These are phyloP conservation scores for Monosporozyma servazzii DNA, from an alignment of 805 yeast species.

Conservation along the genomic window DNA sequence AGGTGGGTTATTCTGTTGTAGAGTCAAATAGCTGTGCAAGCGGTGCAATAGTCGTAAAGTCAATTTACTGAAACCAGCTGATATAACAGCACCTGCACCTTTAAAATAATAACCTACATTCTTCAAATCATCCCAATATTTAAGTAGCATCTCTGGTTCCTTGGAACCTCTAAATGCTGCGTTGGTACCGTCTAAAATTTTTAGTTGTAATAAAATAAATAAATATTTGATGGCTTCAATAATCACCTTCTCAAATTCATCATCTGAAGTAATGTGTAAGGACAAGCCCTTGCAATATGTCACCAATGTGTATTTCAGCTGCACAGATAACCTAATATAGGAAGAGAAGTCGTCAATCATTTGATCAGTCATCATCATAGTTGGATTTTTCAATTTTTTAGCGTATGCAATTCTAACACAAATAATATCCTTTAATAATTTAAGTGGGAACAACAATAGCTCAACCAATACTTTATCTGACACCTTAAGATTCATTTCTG, in stretches of 20 bases:
- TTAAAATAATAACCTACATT: slow-evolving; percentile 71
- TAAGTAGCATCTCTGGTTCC: slow-evolving; percentile 83
- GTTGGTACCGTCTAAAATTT: slow-evolving; percentile 68
- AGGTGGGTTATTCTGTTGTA: slow-evolving; percentile 61
- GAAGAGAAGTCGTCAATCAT: slow-evolving; percentile 77
- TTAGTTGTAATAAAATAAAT: slow-evolving; percentile 63
- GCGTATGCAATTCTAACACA: slow-evolving; percentile 70
- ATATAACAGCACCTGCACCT: slow-evolving; percentile 73
- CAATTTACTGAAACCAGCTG: slow-evolving; percentile 61
- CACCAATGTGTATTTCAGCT: slow-evolving; percentile 57
- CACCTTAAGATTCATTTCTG: slow-evolving; percentile 64
- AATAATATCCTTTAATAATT: slow-evolving; percentile 70
- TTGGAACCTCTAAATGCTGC: slow-evolving; percentile 73
- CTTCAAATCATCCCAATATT: slow-evolving; percentile 69
- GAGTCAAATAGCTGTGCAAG: slow-evolving; percentile 57
- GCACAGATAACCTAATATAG: slow-evolving; percentile 67
- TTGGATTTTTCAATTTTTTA: slow-evolving; percentile 67
- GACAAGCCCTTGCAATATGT: slow-evolving; percentile 63
- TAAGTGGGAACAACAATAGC: slow-evolving; percentile 67
- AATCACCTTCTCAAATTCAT: slow-evolving; percentile 55
- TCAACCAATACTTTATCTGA: slow-evolving; percentile 56
- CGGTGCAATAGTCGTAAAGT: slow-evolving; percentile 62
- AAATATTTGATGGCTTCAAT: slow-evolving; percentile 67
- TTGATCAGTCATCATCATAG: slow-evolving; percentile 94
- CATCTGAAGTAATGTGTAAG: slow-evolving; percentile 53